phyloP scores from a whole-genome alignment of 78 protist genomes.

The Anaeramoeba flamelloides region DNA sequence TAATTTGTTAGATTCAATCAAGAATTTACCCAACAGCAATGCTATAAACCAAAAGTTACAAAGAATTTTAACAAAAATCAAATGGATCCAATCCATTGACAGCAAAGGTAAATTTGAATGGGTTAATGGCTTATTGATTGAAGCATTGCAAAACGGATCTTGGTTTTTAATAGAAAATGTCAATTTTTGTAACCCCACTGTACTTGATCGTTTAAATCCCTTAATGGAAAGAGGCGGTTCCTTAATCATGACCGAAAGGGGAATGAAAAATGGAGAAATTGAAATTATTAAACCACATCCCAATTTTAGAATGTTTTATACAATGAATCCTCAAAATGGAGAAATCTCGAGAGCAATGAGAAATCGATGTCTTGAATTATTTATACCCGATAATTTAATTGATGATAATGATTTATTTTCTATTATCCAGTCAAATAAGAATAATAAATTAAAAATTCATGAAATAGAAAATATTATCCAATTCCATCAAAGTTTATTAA shows the following conservation, averaged over 20 bases:
- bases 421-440: too few species aligned
- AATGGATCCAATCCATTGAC: background rate
- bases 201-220: slow-evolving; percentile 95
- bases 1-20: too few species aligned
- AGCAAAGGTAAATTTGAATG: slow-evolving; percentile 73
- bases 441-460: too few species aligned
- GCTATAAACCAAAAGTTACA: background rate
- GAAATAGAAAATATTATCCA: background rate
- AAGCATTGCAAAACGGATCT: slow-evolving; percentile 62
- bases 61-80: background rate
- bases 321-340: slow-evolving; percentile 74
- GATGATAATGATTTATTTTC: too few species aligned
- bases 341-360: slow-evolving; percentile 97
- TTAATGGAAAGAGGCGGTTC: slow-evolving; percentile 73
- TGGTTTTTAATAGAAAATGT: slow-evolving; percentile 92
- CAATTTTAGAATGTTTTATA: slow-evolving; percentile 68
- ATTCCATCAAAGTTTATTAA: background rate
- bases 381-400: slow-evolving; percentile 16
- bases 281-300: slow-evolving; percentile 46
- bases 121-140: slow-evolving; percentile 81
- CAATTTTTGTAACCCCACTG: slow-evolving; percentile 88
- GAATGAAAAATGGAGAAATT: slow-evolving; percentile 10
- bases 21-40: too few species aligned
- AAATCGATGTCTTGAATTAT: slow-evolving; percentile 80
- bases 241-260: slow-evolving; percentile 50